phyloP scores from a whole-genome alignment of 306 rosid genomes.

The Mimosa pudica region DNA sequence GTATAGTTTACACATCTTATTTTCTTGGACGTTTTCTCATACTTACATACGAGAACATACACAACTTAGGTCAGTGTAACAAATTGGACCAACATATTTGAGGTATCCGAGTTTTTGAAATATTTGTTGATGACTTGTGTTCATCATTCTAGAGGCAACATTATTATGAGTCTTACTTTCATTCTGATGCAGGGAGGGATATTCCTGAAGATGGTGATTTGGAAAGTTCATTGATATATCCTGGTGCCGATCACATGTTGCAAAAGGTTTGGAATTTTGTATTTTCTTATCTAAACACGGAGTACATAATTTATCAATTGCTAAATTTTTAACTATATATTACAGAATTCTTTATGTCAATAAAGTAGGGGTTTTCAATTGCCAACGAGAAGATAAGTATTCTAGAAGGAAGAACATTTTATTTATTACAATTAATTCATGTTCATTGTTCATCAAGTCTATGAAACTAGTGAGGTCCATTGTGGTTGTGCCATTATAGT shows the following conservation, averaged over 20 bases:
- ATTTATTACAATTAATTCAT: not conserved
- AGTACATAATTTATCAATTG: not conserved
- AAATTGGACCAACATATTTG: not conserved
- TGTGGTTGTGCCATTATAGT: not conserved
- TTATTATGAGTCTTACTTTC: conserved; percentile 27
- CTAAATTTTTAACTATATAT: not conserved
- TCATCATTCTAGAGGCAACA: not conserved
- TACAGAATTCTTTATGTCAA: not conserved
- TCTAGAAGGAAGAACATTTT: not conserved
- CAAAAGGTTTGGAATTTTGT: conserved; percentile 61
- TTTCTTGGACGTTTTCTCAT: conserved; percentile 2
- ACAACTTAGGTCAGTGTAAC: not conserved
- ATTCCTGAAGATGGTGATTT: conserved; percentile 65
- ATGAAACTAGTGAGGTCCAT: not conserved
- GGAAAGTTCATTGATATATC: conserved; percentile 63
- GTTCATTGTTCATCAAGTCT: not conserved
- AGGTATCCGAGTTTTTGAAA: not conserved
- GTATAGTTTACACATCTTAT: not conserved
- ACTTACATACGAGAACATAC: conserved; percentile 6
- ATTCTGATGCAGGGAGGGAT: conserved; percentile 61
- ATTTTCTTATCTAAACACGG: conserved; percentile 6
- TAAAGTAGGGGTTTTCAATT: conserved; percentile 9
- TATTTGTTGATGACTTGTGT: not conserved
- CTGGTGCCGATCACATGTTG: conserved; percentile 77
- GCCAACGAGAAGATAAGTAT: not conserved